Base-by-base conservation (phyloP, 108 stramenopile genomes). In the Bacterosira constricta region DNA sequence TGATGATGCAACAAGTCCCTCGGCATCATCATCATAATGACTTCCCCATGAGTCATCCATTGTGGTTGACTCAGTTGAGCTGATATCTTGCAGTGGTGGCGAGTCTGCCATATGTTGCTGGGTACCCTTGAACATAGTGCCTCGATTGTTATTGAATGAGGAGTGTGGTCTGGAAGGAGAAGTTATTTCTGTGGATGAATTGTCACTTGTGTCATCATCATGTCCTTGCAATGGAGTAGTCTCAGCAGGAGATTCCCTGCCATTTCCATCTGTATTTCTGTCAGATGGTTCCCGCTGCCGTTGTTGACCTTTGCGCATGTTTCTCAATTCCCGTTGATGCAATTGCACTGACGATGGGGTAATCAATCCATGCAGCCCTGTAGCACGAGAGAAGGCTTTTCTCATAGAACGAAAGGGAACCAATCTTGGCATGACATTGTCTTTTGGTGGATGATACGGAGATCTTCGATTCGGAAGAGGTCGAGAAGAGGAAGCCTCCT, bases 351-450 rank as follows among this genome's bases (percentile, higher is more conserved):
- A 77, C 3, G 86, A 76, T 17, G 85, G 83, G 10, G 88, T 89
- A 6, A 89, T 38, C 9, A 85, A 26, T 15, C 88, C 88, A 45
- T 89, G 88, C n/a, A 89, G 47, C 0, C 89, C 89, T 12, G 89
- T 90, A 1, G 75, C 73, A 41, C 82, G 75, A 2, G 91, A 77
- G 54, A 90, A 68, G 13, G 69, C 64, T 59, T 82, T 82, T 52
- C 81, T 21, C 11, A 72, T 10, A 11, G 63, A 23, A 12, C 81
- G 69, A 58, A 82, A 77, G 23, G 81, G 81, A 34, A 82, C 81
- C 7, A 21, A 34, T 52, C 67, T 25, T 27, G 30, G 47, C 9
- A 20, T 50, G 20, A 4, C n/a, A 29, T 27, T 38, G 37, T 21
- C 23, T 6, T 32, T 32, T 18, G 52, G 23, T 15, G 36, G 52